Evolutionary conservation across 495 filamentous ascomycete genomes (phyloP), one percentile per base, ranked within the genome.

Genomic region (Talaromyces borbonicus): DNA sequence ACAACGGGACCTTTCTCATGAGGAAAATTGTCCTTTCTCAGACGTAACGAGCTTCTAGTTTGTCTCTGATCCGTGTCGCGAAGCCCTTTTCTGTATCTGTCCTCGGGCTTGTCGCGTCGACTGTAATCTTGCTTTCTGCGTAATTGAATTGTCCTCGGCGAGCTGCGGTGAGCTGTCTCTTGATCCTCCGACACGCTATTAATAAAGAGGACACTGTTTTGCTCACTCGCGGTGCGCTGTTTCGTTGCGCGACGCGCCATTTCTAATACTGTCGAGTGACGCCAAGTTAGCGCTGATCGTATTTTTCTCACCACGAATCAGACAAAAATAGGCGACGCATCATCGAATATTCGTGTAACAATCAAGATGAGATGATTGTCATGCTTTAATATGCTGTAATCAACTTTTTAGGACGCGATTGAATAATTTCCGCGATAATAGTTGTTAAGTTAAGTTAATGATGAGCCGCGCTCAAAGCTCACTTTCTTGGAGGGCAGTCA

Each of bases 231-330:
- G 19, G 20, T 22, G n/a, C 46, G 46, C 23, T 36, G 46, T n/a
- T n/a, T 24, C 24, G n/a, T 14, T 4, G 22, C 11, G 23, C 25
- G 3, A 45, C 42, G 46, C 35, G 46, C 33, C 46, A 48, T 48
- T 4, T 45, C 38, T 16, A 26, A 26, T 26, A 12, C 23, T 19
- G 16, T 9, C 18, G 5, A 26, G n/a, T 25, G 20, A 1, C 15
- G 8, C 15, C 23, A 20, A 9, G 23, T 43, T n/a, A 12, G 23
- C 6, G 20, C 0, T 18, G 7, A 20, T 2, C 40, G 9, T 9
- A 3, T 4, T 5, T 2, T 5, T 43, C 4, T 30, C 6, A 26
- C n/a, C 5, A 5, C 0, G 22, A 16, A 30, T 26, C 0, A 2
- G 6, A 16, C 16, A 2, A 25, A 29, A 15, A n/a, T n/a, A n/a